phyloP scores from a whole-genome alignment of 208 protist species.

The Leptomonas pyrrhocoris region DNA sequence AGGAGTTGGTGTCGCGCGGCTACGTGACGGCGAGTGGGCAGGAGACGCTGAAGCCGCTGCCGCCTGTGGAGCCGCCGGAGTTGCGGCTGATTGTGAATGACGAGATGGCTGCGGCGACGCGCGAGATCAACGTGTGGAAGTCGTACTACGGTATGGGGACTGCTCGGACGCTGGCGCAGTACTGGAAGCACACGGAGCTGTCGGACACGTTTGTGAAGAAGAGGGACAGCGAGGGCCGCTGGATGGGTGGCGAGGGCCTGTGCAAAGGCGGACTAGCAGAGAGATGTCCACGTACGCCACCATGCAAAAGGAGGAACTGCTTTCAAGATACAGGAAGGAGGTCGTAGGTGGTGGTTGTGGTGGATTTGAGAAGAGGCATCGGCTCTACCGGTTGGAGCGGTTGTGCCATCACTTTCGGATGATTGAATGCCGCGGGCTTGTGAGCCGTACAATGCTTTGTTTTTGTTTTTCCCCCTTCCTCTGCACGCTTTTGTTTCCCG shows the following conservation, averaged over 20 bases:
- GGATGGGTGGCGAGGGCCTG: conserved; percentile 52
- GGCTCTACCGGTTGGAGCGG: no score
- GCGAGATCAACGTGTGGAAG: conserved; percentile 30
- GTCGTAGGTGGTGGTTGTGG: no score
- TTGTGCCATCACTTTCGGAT: no score
- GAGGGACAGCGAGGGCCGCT: conserved; percentile 66
- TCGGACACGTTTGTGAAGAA: conserved; percentile 61
- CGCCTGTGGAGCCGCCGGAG: conserved; percentile 34
- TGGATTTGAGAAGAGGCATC: no score
- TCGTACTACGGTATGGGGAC: conserved; percentile 69
- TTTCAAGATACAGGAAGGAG: conserved; percentile 15
- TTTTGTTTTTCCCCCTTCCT: no score
- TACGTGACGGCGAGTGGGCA: conserved; percentile 17
- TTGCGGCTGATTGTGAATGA: conserved; percentile 47
- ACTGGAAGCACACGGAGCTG: conserved; percentile 72
- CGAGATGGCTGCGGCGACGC: conserved; percentile 34
- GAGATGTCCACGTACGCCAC: no score
- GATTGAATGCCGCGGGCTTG: no score
- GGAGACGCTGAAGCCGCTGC: conserved; percentile 20
- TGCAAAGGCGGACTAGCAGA: conserved; percentile 29
- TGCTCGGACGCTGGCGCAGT: conserved; percentile 48
- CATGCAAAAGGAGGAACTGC: no score
- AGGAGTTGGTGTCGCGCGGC: conserved; percentile 32
- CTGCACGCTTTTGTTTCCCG: no score
- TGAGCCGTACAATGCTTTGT: no score